These are phyloP conservation scores for Starmerella etchellsii DNA, from an alignment of 805 yeast genomes.

Conservation along the genomic window DNA sequence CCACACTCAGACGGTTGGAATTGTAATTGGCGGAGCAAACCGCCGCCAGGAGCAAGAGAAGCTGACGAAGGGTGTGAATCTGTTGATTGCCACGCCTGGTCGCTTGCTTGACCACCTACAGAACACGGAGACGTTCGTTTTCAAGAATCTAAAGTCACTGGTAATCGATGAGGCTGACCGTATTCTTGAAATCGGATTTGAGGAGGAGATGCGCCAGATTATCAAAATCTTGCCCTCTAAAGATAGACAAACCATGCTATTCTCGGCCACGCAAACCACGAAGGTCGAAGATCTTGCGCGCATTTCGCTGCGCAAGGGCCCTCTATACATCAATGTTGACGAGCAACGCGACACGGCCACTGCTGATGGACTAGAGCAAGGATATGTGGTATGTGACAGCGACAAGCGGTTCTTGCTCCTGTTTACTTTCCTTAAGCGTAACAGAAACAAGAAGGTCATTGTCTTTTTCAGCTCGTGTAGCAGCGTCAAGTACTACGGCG, in stretches of 20 bases:
- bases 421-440: constrained; percentile 87
- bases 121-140: constrained; percentile 85
- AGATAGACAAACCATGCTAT: constrained; percentile 90
- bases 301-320: constrained; percentile 87
- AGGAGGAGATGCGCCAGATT: constrained; percentile 97
- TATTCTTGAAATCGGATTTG: constrained; percentile 94
- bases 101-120: constrained; percentile 92
- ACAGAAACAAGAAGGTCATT: constrained; percentile 73
- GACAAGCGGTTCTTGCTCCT: constrained; percentile 83
- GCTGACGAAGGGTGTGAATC: constrained; percentile 81
- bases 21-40: constrained; percentile 97
- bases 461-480: constrained; percentile 94
- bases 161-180: constrained; percentile 98
- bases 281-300: constrained; percentile 97
- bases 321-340: constrained; percentile 85
- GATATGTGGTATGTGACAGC: constrained; percentile 93
- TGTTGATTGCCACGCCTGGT: constrained; percentile 95
- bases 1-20: constrained; percentile 89
- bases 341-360: constrained; percentile 74
- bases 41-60: constrained; percentile 96
- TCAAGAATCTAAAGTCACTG: constrained; percentile 85
- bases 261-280: constrained; percentile 98
- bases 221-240: constrained; percentile 84
- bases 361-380: constrained; percentile 95
- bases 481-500: constrained; percentile 92